Conservation (phyloP, 805 yeast species). For the Lachancea kluyveri region DNA sequence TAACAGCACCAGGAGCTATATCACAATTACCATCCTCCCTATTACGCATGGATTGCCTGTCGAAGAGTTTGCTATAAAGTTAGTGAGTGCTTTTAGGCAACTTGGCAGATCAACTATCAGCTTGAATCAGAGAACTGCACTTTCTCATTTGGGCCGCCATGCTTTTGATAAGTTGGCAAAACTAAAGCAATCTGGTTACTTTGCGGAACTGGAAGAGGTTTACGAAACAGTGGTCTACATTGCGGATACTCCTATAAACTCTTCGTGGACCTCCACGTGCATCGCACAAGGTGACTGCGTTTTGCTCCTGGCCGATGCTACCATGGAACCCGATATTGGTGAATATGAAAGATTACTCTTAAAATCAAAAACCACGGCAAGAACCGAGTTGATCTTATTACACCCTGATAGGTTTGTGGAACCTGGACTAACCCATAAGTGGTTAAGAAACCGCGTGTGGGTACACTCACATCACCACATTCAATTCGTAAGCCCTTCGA, state of each 20-base stretch:
- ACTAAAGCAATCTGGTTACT: conserved; percentile 79
- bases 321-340: conserved; percentile 65
- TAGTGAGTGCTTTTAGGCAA: conserved; percentile 63
- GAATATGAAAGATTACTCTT: conserved; percentile 77
- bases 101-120: conserved; percentile 71
- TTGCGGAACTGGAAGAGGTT: conserved; percentile 85
- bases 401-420: conserved; percentile 79
- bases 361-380: conserved; percentile 72
- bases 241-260: conserved; percentile 76
- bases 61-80: conserved; percentile 68
- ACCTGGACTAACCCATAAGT: conserved; percentile 77
- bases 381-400: conserved; percentile 77
- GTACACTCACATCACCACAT: conserved; percentile 90
- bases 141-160: conserved; percentile 78
- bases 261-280: conserved; percentile 89
- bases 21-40: conserved; percentile 83
- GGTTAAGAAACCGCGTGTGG: conserved; percentile 87
- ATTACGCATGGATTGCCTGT: conserved; percentile 79
- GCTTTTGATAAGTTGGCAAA: conserved; percentile 88
- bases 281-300: conserved; percentile 94
- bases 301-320: conserved; percentile 81
- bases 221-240: conserved; percentile 85
- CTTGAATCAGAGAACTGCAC: conserved; percentile 75
- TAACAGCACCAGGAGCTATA: conserved; percentile 35
- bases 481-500: conserved; percentile 43